Base-by-base conservation (phyloP, 352 stramenopile genomes). In the Salisapilia sapeloensis region DNA sequence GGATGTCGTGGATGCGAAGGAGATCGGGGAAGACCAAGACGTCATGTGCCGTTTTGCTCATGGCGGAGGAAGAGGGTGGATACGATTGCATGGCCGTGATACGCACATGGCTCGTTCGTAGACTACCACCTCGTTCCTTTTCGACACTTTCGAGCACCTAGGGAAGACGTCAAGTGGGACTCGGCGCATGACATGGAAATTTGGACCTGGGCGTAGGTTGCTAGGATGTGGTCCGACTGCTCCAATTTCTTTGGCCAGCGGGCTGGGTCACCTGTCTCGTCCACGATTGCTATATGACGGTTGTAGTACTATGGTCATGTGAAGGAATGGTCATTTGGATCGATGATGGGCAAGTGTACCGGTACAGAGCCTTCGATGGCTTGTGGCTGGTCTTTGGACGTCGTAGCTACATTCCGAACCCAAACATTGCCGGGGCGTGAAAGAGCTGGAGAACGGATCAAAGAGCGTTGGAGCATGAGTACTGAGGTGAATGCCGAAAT, bases 211-310 rank as follows among this genome's bases (percentile, higher is more conserved):
- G 41, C 21, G 29, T 69, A 69, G 8, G 46, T 33, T 14, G 56
- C 50, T 7, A 85, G 34, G 18, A 81, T 46, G 31, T 85, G 70
- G 32, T 70, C 50, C 11, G 64, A 74, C 3, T 57, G 42, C 34
- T 85, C 70, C n/a, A 82, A 49, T 35, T 79, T 82, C 36, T 74
- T 64, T 1, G 61, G 60, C 70, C 70, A 85, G 8, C 50, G 35
- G 12, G 57, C 49, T 5, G 42, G 42, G 10, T 63, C 56, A 24
- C 36, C 37, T 11, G 57, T 37, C 0, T 44, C 28, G 29, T 82
- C 70, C 14, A 85, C 51, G 8, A 85, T 49, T 12, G 81, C 48
- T 14, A 61, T 61, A 33, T 82, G 63, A 13, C 66, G 65, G 6
- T 53, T 38, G 26, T 82, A 77, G 21, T 46, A 56, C 29, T 75